Conservation (phyloP, 352 stramenopile genomes). For the Thalassiosira livingstoniorum region DNA sequence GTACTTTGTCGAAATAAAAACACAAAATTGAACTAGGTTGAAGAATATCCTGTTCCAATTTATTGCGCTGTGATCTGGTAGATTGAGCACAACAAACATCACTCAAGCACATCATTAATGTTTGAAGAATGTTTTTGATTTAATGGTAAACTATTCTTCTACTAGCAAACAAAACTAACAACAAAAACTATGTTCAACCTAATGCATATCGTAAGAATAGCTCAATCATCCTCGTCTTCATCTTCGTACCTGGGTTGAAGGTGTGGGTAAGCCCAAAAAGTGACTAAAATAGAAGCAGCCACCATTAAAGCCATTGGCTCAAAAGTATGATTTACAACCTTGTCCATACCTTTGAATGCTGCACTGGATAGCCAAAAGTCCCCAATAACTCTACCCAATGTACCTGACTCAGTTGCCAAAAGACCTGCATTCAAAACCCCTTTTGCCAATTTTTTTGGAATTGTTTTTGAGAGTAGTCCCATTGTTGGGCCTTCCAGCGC, state of each 20-base stretch:
- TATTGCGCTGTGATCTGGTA: too few species aligned
- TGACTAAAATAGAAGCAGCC: slow-evolving; percentile 31
- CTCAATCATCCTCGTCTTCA: slow-evolving; percentile 57
- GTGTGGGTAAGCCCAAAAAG: slow-evolving; percentile 32
- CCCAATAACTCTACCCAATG: slow-evolving; percentile 72
- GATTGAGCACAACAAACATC: too few species aligned
- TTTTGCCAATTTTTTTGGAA: slow-evolving; percentile 91
- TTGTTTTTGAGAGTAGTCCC: slow-evolving; percentile 74
- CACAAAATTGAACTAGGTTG: too few species aligned
- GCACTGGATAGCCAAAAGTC: slow-evolving; percentile 73
- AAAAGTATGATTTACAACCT: slow-evolving; percentile 74
- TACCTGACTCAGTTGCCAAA: slow-evolving; percentile 93
- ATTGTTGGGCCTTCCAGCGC: slow-evolving; percentile 74
- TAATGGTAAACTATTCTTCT: too few species aligned
- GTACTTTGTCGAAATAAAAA: too few species aligned
- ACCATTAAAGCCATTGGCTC: slow-evolving; percentile 47
- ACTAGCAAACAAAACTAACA: too few species aligned
- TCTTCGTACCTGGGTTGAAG: slow-evolving; percentile 54
- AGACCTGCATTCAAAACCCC: slow-evolving; percentile 95
- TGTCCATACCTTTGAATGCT: slow-evolving; percentile 58
- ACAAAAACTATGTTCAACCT: too few species aligned
- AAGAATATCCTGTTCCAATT: too few species aligned
- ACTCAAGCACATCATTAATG: too few species aligned
- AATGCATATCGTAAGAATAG: too few species aligned
- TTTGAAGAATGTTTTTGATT: too few species aligned